Evolutionary conservation across 1,139 yeast genomes (phyloP), one percentile per base, ranked within the genome.

Genomic region (Yamadazyma triangularis): DNA sequence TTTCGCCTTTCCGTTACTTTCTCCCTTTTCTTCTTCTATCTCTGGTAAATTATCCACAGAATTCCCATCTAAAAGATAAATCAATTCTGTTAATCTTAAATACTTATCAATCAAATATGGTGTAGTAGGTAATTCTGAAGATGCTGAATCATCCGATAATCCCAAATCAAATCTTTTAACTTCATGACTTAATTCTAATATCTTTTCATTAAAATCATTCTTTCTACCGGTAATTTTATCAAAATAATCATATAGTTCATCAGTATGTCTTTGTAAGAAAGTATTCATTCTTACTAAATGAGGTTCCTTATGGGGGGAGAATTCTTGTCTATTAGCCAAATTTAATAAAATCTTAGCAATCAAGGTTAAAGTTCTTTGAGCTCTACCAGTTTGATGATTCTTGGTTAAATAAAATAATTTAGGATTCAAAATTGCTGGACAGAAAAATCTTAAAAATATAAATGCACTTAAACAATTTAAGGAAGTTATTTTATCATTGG

Each of bases 401-500:
- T 75, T 72, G 1, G 87, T 75, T 30, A 91, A 64, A 40, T 80
- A 79, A 51, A 87, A 88, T 28, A 87, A 57, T 47, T 87, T 87
- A 0, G 97, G 97, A 47, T 87, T 88, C 47, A 91, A 61, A 25
- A 91, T 74, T 0, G 95, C 95, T 0, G 97, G 97, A 48, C 96
- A 89, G 44, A 87, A 78, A 51, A 86, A 88, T 39, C 97, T 64
- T 39, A 91, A 60, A 52, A 91, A 91, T 14, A 91, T 61, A 47
- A 91, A 84, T 1, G 95, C 89, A 16, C 93, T 76, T 22, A 89
- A 62, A 34, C 94, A 83, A 47, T 88, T 79, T 34, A 81, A 55
- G 1, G 84, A 69, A 1, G 77, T 67, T 5, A 64, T 64, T 14
- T 59, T 58, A 45, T 77, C 81, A 15, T 63, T 70, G 0, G 82